A percentile compares a stretch with the other conserved stretches of the same genome.
Conservation (phyloP, 1,139 yeast genomes). For the Pichia sp. region DNA sequence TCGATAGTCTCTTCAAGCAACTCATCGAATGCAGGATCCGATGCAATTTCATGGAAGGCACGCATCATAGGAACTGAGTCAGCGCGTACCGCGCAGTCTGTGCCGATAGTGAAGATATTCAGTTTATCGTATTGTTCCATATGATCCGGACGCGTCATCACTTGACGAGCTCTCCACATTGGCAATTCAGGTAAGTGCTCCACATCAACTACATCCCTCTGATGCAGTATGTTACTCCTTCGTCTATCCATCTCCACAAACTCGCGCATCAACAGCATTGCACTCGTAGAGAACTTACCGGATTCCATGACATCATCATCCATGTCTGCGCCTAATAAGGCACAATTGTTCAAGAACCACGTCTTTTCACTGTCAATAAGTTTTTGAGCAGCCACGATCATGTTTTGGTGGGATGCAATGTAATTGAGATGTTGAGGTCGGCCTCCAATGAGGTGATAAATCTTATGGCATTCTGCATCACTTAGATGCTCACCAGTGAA, state of each 20-base stretch:
- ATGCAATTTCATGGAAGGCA: constrained; percentile 73
- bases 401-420: constrained; percentile 60
- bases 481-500: constrained; percentile 36
- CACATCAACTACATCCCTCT: constrained; percentile 20
- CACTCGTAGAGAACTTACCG: constrained; percentile 72
- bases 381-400: constrained; percentile 58
- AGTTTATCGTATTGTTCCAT: constrained; percentile 69
- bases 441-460: constrained; percentile 74
- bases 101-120: constrained; percentile 73
- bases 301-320: constrained; percentile 87
- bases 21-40: constrained; percentile 64
- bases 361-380: constrained; percentile 76
- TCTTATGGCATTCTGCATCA: constrained; percentile 29
- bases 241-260: constrained; percentile 61
- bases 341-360: constrained; percentile 82
- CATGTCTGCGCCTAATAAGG: constrained; percentile 67
- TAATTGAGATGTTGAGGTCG: constrained; percentile 77
- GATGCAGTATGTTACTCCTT: constrained; percentile 19
- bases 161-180: constrained; percentile 75
- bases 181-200: constrained; percentile 69
- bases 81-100: constrained; percentile 66
- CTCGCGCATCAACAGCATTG: constrained; percentile 68
- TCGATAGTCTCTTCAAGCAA: constrained; percentile 64
- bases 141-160: constrained; percentile 80
- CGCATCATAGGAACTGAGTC: constrained; percentile 89